These are phyloP conservation scores for Flaveria floridana DNA, from an alignment of 140 eudicot genomes.

Conservation along the genomic window DNA sequence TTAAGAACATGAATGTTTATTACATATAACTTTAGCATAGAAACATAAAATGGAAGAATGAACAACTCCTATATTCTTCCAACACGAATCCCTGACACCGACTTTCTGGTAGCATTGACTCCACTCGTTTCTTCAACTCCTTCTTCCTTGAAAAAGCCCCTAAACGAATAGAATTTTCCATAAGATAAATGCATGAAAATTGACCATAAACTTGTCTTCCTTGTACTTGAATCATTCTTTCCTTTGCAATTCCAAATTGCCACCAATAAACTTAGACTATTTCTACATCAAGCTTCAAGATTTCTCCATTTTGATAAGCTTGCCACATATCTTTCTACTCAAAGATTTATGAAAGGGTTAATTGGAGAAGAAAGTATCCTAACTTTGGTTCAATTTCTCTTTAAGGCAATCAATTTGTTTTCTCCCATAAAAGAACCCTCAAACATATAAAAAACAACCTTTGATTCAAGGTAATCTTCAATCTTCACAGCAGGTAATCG, in stretches of 20 bases:
- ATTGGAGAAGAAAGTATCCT: background rate
- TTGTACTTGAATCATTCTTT: slow-evolving; percentile 18
- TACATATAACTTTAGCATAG: slow-evolving; percentile 25
- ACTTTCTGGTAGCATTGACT: slow-evolving; percentile 36
- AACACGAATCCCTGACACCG: slow-evolving; percentile 41
- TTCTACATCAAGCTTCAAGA: background rate
- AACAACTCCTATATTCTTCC: slow-evolving; percentile 42
- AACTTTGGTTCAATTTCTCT: background rate
- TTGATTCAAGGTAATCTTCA: background rate
- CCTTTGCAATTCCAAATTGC: slow-evolving; percentile 18
- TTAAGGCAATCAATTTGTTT: background rate
- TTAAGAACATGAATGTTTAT: slow-evolving; percentile 20
- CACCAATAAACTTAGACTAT: slow-evolving; percentile 12
- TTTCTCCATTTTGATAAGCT: background rate
- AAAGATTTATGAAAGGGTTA: background rate
- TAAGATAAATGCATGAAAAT: slow-evolving; percentile 22
- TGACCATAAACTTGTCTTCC: slow-evolving; percentile 13
- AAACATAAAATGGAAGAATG: slow-evolving; percentile 27
- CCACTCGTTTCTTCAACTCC: slow-evolving; percentile 40
- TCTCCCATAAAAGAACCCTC: background rate
- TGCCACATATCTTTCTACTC: slow-evolving; percentile 7
- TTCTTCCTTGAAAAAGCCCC: slow-evolving; percentile 43
- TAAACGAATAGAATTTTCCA: slow-evolving; percentile 35
- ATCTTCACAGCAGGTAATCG: background rate
- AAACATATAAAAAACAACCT: background rate